Evolutionary conservation across 2,329 filamentous ascomycete species (phyloP).

Genomic region (Colletotrichum lindemuthianum): DNA sequence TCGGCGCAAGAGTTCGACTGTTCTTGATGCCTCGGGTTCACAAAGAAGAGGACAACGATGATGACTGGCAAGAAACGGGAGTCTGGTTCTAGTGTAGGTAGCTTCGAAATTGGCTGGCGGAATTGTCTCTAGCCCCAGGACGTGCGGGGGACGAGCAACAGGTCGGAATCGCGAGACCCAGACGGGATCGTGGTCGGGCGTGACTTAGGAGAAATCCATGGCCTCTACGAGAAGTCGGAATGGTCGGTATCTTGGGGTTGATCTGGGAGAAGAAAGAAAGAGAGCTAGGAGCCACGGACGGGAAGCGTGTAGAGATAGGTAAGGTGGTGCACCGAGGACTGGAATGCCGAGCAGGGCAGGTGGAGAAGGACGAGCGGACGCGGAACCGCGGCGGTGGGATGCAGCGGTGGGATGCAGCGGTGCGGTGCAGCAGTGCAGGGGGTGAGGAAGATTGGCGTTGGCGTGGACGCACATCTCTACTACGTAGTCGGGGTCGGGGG

Average conservation of each 20-base stretch:
- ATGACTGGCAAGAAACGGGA: not conserved
- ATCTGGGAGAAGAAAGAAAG: conserved; percentile 14
- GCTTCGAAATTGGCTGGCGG: conserved; percentile 28
- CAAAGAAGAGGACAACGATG: not conserved
- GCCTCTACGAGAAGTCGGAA: conserved; percentile 10
- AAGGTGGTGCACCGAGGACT: conserved; percentile 8
- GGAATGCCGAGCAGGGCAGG: conserved; percentile 33
- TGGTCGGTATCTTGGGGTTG: conserved; percentile 7
- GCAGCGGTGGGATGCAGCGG: conserved; percentile 23
- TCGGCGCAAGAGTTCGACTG: conserved; percentile 25
- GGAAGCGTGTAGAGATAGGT: conserved; percentile 7
- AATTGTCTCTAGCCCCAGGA: conserved; percentile 25
- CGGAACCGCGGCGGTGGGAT: conserved; percentile 34
- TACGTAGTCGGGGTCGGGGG: conserved; percentile 3
- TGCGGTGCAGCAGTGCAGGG: conserved; percentile 5
- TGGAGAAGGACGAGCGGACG: conserved; percentile 33
- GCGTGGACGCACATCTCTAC: not conserved
- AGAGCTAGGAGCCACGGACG: not conserved
- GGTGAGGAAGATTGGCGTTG: conserved; percentile 14
- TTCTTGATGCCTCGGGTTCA: conserved; percentile 7
- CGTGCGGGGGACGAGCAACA: conserved; percentile 30
- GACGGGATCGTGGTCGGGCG: conserved; percentile 29
- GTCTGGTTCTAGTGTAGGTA: conserved; percentile 11
- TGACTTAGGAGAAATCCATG: conserved; percentile 32
- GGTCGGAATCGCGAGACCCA: conserved; percentile 35